Conservation (phyloP, 2,329 filamentous ascomycete species). For the Amesomyces nigricolor region DNA sequence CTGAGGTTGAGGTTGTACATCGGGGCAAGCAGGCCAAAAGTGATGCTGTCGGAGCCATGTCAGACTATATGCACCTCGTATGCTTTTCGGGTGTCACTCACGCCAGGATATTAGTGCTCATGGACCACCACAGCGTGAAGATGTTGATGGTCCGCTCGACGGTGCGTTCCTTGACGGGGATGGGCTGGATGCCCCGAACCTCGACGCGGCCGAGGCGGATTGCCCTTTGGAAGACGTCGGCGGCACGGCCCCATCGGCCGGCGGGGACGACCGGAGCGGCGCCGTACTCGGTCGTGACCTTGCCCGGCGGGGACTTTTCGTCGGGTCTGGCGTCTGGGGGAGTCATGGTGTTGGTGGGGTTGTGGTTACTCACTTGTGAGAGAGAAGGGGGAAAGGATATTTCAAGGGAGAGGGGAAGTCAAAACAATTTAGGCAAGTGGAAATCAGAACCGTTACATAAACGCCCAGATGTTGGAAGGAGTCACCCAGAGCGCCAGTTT, state of each 20-base stretch:
- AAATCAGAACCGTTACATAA: background rate
- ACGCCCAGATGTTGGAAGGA: background rate
- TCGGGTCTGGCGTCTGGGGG: background rate
- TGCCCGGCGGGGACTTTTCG: background rate
- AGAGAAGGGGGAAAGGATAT: background rate
- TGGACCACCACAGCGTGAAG: conserved; percentile 45
- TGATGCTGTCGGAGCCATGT: conserved; percentile 40
- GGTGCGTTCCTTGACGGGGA: conserved; percentile 38
- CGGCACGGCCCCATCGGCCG: conserved; percentile 10
- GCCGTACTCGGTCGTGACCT: background rate
- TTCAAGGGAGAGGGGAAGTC: background rate
- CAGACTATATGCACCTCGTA: background rate
- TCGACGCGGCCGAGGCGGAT: conserved; percentile 34
- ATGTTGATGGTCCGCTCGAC: conserved; percentile 39
- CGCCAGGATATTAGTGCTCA: conserved; percentile 45
- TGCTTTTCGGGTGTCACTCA: conserved; percentile 24
- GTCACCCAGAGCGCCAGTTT: background rate
- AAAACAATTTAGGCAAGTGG: background rate
- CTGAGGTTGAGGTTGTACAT: conserved; percentile 48
- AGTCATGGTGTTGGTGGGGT: conserved; percentile 4
- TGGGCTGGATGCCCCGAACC: conserved; percentile 40
- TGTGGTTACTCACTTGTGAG: conserved; percentile 2
- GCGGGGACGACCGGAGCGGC: background rate
- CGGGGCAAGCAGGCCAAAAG: conserved; percentile 59
- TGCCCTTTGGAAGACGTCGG: conserved; percentile 4